Percentiles rank a stretch among this genome's conserved stretches.
Evolutionary conservation across 495 filamentous ascomycete genomes (phyloP).

Genomic region (Pseudevernia furfuracea): DNA sequence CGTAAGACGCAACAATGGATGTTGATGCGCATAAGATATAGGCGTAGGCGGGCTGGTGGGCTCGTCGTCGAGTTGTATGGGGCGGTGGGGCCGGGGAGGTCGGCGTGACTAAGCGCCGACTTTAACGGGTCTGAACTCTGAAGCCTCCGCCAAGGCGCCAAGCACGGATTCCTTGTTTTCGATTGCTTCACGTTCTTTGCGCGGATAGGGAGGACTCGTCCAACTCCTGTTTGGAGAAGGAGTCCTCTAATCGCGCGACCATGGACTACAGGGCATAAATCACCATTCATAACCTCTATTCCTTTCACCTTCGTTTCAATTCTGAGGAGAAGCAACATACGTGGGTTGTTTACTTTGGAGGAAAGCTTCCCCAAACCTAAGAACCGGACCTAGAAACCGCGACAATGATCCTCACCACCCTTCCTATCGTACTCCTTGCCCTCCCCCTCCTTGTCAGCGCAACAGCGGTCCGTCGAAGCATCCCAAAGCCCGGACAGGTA

Average conservation of each 20-base stretch:
- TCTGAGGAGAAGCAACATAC: not conserved
- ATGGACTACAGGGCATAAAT: not conserved
- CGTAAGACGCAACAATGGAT: not conserved
- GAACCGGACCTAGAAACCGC: not conserved
- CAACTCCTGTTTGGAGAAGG: not conserved
- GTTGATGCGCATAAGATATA: not conserved
- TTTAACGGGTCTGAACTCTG: not conserved
- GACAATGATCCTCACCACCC: slow-evolving; percentile 2
- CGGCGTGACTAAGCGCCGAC: not conserved
- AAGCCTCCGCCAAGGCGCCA: not conserved
- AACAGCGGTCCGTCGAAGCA: slow-evolving; percentile 16
- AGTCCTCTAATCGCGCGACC: not conserved
- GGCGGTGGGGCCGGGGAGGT: no score
- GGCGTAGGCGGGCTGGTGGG: no score
- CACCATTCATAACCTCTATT: not conserved
- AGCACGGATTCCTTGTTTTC: not conserved
- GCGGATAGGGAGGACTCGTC: not conserved
- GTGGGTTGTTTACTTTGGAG: not conserved
- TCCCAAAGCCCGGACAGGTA: slow-evolving; percentile 21
- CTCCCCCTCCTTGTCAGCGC: slow-evolving; percentile 9
- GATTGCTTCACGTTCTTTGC: not conserved
- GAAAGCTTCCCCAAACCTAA: not conserved
- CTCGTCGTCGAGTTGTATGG: no score
- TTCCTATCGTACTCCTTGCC: slow-evolving; percentile 17
- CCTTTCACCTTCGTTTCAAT: not conserved